These are phyloP conservation scores for Heteromeles arbutifolia DNA, from an alignment of 306 rosid genomes.

Conservation along the genomic window DNA sequence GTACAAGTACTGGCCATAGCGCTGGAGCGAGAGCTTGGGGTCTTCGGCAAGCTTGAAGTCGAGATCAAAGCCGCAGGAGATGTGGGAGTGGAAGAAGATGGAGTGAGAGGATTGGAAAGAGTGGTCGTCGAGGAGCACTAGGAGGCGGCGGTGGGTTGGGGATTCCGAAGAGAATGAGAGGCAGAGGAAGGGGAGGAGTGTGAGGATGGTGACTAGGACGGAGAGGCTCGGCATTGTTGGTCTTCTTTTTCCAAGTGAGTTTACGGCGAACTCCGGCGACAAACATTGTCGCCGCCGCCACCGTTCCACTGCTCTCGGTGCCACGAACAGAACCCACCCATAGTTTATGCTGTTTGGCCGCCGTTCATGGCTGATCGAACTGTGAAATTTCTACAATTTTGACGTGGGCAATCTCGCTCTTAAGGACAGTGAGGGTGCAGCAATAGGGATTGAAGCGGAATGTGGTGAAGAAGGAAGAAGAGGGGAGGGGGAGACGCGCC, in stretches of 20 bases:
- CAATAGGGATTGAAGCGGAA: no score
- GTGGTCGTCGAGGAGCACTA: conserved; percentile 61
- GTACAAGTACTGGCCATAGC: not conserved
- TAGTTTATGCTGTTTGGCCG: no score
- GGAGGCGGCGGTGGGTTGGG: conserved; percentile 51
- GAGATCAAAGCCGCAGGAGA: not conserved
- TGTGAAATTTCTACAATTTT: no score
- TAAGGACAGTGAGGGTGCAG: no score
- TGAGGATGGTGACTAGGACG: not conserved
- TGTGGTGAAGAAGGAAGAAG: no score
- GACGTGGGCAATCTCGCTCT: no score
- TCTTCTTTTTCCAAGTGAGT: not conserved
- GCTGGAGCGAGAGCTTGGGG: not conserved
- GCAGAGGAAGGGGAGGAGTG: conserved; percentile 25
- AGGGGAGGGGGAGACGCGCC: no score
- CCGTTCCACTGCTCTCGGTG: no score
- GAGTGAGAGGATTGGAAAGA: conserved; percentile 17
- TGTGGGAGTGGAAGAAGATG: not conserved
- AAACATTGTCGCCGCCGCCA: no score
- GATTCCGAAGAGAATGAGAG: conserved; percentile 43
- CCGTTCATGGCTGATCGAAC: no score
- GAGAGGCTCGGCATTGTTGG: not conserved
- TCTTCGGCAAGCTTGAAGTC: not conserved
- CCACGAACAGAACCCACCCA: no score
- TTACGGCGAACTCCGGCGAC: no score